Evolutionary conservation across 192 early-diverging fungal genomes (phyloP).

Genomic region (Gonapodya prolifera): DNA sequence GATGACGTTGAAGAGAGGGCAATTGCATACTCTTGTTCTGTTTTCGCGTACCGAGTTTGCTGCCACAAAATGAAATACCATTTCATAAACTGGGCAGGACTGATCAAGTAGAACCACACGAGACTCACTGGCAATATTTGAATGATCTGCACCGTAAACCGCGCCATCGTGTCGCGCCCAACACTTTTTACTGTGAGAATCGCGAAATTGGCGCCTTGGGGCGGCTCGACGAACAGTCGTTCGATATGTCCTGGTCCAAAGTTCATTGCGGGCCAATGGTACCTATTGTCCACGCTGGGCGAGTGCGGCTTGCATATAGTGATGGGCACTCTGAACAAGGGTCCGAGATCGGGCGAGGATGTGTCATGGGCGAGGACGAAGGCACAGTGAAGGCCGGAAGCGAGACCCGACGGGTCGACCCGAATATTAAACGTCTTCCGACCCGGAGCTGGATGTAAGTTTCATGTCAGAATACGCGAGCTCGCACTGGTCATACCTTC

Average conservation of each 20-base stretch:
- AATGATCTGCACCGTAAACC: conserved; percentile 54
- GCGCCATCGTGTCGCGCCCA: conserved; percentile 35
- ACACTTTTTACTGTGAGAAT: conserved; percentile 20
- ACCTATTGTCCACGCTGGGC: conserved; percentile 22
- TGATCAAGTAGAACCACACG: background rate
- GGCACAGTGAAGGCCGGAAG: conserved; percentile 66
- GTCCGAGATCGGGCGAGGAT: conserved; percentile 49
- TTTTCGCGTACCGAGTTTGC: conserved; percentile 45
- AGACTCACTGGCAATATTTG: conserved; percentile 49
- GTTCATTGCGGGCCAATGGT: conserved; percentile 38
- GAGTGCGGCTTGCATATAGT: conserved; percentile 70
- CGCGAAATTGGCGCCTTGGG: conserved; percentile 67
- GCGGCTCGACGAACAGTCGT: conserved; percentile 72
- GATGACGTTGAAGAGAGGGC: conserved; percentile 46
- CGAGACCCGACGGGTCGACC: conserved; percentile 71
- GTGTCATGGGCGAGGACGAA: conserved; percentile 74
- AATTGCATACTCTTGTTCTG: conserved; percentile 43
- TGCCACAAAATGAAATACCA: background rate
- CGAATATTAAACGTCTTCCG: conserved; percentile 45
- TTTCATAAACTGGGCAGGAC: conserved; percentile 2
- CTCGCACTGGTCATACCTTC: background rate
- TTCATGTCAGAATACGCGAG: background rate
- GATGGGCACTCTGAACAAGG: conserved; percentile 76
- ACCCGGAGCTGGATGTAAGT: conserved; percentile 8
- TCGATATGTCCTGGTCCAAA: conserved; percentile 67